Conservation (phyloP, 2,329 filamentous ascomycete genomes). For the Diaporthe aspalathi region DNA sequence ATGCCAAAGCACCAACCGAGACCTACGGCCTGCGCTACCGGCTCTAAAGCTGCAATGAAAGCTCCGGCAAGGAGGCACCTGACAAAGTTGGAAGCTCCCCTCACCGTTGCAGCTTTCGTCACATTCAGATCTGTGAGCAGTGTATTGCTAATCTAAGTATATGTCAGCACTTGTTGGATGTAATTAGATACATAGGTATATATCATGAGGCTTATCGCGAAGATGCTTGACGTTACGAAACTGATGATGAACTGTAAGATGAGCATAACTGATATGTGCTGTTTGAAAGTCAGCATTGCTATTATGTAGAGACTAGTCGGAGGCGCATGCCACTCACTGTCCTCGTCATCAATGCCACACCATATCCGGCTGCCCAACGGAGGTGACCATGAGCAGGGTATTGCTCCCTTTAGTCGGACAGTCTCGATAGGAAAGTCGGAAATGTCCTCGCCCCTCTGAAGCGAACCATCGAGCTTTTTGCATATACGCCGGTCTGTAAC, state of each 20-base stretch:
- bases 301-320: too few species aligned
- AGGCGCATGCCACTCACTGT: not conserved
- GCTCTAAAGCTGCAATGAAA: conserved; percentile 3
- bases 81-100: conserved; percentile 2
- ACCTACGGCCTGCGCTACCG: not conserved
- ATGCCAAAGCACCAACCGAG: conserved; percentile 10
- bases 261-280: conserved; percentile 15
- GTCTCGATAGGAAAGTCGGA: conserved; percentile 6
- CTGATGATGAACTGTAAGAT: conserved; percentile 13
- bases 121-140: conserved; percentile 10
- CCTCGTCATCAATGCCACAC: not conserved
- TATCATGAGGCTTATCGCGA: not conserved
- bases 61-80: conserved; percentile 6
- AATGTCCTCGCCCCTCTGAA: not conserved
- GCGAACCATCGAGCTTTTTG: conserved; percentile 3
- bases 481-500: not conserved
- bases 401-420: conserved; percentile 11
- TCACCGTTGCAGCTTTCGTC: not conserved
- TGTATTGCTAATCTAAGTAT: not conserved
- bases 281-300: not conserved
- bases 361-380: not conserved
- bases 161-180: not conserved
- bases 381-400: not conserved
- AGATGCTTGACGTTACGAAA: conserved; percentile 1
- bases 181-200: not conserved